Conservation (phyloP, 2,329 filamentous ascomycete species). For the Neophaeococcomyces mojaviensis region DNA sequence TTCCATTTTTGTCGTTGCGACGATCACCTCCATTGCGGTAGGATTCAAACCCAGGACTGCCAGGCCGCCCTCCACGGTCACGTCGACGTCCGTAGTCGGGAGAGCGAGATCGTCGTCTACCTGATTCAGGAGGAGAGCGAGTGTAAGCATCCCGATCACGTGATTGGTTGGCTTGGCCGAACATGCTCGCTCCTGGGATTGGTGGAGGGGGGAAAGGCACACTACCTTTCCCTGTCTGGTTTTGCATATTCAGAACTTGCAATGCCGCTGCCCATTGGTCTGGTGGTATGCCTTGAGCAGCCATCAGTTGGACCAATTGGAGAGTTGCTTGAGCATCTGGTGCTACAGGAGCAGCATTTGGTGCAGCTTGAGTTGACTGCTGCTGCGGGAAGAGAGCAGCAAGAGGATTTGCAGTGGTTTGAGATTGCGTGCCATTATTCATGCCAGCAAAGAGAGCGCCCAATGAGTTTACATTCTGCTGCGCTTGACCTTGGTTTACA, state of each 20-base stretch:
- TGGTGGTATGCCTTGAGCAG: constrained; percentile 66
- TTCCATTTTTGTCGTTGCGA: constrained; percentile 46
- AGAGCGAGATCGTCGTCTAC: constrained; percentile 70
- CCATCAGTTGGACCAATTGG: constrained; percentile 65
- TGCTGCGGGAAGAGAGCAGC: constrained; percentile 36
- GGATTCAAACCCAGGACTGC: constrained; percentile 62
- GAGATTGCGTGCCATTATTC: constrained; percentile 33
- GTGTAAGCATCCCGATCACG: constrained; percentile 45
- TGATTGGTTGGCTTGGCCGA: constrained; percentile 32
- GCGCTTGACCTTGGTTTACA: constrained; percentile 41
- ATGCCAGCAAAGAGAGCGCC: constrained; percentile 42
- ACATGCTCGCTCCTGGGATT: constrained; percentile 28
- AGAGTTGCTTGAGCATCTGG: constrained; percentile 62
- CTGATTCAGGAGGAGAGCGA: constrained; percentile 55
- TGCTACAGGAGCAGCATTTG: constrained; percentile 23
- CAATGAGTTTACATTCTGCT: constrained; percentile 56
- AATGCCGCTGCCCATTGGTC: constrained; percentile 64
- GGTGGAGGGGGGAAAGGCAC: constrained; percentile 25
- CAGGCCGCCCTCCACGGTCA: constrained; percentile 53
- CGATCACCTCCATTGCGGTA: constrained; percentile 44
- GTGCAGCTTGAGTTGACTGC: constrained; percentile 26
- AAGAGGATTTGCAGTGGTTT: constrained; percentile 32
- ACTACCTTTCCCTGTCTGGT: constrained; percentile 27
- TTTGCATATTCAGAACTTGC: constrained; percentile 41
- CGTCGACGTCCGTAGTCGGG: constrained; percentile 66